Evolutionary conservation across 352 stramenopile genomes (phyloP).

Genomic region (Phytophthora multivora): DNA sequence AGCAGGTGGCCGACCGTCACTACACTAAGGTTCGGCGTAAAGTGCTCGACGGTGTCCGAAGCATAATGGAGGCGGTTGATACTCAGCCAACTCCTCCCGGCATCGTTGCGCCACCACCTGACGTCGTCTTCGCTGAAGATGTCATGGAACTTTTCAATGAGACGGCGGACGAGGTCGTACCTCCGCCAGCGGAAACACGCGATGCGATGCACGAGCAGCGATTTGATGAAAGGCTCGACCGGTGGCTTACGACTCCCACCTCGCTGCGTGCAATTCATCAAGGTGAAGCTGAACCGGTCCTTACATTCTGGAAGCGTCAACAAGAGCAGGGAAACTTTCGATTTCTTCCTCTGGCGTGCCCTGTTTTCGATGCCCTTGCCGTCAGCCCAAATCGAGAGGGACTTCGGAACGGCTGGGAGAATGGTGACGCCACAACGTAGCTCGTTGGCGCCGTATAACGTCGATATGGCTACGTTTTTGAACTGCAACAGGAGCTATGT

Average conservation of each 20-base stretch:
- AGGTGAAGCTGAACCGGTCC: too few species aligned
- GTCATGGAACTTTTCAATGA: not conserved
- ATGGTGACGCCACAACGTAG: not conserved
- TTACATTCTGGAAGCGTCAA: not conserved
- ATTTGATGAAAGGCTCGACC: not conserved
- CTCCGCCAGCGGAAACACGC: too few species aligned
- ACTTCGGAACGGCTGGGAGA: constrained; percentile 3
- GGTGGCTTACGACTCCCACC: not conserved
- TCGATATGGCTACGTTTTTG: constrained; percentile 13
- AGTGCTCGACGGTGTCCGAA: too few species aligned
- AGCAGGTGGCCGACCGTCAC: too few species aligned
- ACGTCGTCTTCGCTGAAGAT: not conserved
- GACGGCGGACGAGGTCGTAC: not conserved
- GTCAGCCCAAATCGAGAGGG: constrained; percentile 9
- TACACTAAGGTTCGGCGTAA: too few species aligned
- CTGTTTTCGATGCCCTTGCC: constrained; percentile 8
- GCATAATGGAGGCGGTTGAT: too few species aligned
- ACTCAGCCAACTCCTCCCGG: too few species aligned
- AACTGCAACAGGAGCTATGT: constrained; percentile 9
- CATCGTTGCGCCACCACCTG: too few species aligned
- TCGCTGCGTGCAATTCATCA: not conserved
- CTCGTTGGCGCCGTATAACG: not conserved
- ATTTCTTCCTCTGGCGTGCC: not conserved
- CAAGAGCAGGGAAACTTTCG: too few species aligned
- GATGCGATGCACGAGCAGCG: not conserved